Conservation (phyloP, 352 stramenopile species). For the Globisporangium ultimum region DNA sequence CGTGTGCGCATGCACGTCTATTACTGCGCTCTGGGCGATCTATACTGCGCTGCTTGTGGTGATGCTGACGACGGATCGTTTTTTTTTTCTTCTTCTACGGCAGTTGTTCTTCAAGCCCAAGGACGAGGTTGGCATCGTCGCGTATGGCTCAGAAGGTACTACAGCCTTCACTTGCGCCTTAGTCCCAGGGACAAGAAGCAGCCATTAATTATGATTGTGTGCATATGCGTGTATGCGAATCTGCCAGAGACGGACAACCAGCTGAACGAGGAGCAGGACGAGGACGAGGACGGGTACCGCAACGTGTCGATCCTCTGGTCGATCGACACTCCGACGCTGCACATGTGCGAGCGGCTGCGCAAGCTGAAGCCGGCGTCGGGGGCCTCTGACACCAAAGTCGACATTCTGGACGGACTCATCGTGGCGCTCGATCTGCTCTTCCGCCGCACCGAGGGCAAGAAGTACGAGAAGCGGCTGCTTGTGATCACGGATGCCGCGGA, state of each 20-base stretch:
- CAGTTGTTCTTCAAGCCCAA: slow-evolving; percentile 80
- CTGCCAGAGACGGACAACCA: slow-evolving; percentile 71
- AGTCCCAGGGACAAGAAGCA: neutral
- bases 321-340: slow-evolving; percentile 59
- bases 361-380: slow-evolving; percentile 24
- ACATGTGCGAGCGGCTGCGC: slow-evolving; percentile 56
- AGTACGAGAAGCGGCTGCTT: slow-evolving; percentile 72
- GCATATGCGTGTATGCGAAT: neutral
- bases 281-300: slow-evolving; percentile 49
- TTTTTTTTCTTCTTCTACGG: neutral
- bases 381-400: slow-evolving; percentile 34
- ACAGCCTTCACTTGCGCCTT: neutral
- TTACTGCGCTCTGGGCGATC: neutral
- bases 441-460: slow-evolving; percentile 69
- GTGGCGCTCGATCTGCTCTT: slow-evolving; percentile 79
- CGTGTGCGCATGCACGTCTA: neutral
- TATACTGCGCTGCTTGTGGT: too few relatives aligned
- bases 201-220: too few relatives aligned
- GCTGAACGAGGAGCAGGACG: slow-evolving; percentile 66
- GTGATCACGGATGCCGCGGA: slow-evolving; percentile 73
- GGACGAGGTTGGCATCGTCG: slow-evolving; percentile 76
- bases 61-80: neutral
- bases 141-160: slow-evolving; percentile 61
- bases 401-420: slow-evolving; percentile 78
- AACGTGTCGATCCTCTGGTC: slow-evolving; percentile 60